These are phyloP conservation scores for Papiliotrema flavescens DNA, from an alignment of 1,284 basidiomycete species.

Conservation along the genomic window DNA sequence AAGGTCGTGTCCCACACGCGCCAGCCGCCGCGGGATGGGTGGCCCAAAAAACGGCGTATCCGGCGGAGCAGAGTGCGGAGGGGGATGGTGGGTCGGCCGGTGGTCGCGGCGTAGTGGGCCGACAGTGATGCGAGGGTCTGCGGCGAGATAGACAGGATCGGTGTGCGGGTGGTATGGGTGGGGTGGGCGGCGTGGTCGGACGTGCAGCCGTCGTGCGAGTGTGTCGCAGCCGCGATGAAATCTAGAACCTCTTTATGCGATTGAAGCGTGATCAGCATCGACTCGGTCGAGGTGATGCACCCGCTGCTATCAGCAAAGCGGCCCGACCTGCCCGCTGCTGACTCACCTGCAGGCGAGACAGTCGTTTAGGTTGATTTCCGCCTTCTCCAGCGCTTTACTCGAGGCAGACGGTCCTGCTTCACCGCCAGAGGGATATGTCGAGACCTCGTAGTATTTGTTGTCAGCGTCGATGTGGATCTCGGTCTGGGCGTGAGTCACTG, in stretches of 20 bases:
- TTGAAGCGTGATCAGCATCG: conserved; percentile 93
- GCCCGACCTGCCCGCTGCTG: not conserved
- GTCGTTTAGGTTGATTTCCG: conserved; percentile 92
- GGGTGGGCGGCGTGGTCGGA: conserved; percentile 2
- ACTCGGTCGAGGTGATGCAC: conserved; percentile 97
- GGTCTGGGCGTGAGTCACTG: conserved; percentile 53
- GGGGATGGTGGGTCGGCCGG: conserved; percentile 46
- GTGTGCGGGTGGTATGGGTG: conserved; percentile 50
- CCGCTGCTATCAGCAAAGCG: conserved; percentile 57
- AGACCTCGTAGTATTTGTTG: conserved; percentile 49
- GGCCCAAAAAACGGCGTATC: conserved; percentile 58
- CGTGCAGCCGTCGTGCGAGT: conserved; percentile 45
- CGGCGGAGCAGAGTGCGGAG: conserved; percentile 64
- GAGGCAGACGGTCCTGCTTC: conserved; percentile 27
- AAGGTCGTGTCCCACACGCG: conserved; percentile 92
- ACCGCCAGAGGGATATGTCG: conserved; percentile 28
- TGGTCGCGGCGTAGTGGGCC: conserved; percentile 57
- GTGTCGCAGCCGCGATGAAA: conserved; percentile 57
- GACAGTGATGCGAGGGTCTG: conserved; percentile 88
- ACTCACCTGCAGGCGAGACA: conserved; percentile 59
- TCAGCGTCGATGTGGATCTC: conserved; percentile 76
- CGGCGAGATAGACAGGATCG: conserved; percentile 83
- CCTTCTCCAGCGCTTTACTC: conserved; percentile 68
- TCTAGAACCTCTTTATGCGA: conserved; percentile 86
- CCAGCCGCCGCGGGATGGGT: conserved; percentile 33